These are phyloP conservation scores for Epichloe brachyelytri DNA, from an alignment of 2,329 filamentous ascomycete genomes.

Conservation along the genomic window DNA sequence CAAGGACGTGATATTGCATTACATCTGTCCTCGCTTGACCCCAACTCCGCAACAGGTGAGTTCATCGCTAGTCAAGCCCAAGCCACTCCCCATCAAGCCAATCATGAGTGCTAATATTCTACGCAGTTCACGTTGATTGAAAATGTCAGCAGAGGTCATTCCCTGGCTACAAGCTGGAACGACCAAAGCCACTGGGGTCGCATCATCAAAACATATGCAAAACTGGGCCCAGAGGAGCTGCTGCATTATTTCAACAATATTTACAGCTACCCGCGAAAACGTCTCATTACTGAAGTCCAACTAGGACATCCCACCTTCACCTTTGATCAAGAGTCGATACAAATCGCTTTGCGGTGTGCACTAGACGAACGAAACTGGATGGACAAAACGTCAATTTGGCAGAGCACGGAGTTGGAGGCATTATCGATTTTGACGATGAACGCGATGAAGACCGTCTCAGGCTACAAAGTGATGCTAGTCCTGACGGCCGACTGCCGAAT, in stretches of 20 bases:
- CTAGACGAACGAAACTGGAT: slow-evolving; percentile 25
- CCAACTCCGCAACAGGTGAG: slow-evolving; percentile 23
- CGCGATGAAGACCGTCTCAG: slow-evolving; percentile 19
- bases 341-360: slow-evolving; percentile 24
- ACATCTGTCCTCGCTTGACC: slow-evolving; percentile 34
- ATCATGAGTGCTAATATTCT: not conserved
- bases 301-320: slow-evolving; percentile 28
- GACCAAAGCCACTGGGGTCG: slow-evolving; percentile 25
- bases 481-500: slow-evolving; percentile 22
- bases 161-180: slow-evolving; percentile 21
- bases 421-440: slow-evolving; percentile 28
- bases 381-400: slow-evolving; percentile 19
- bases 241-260: slow-evolving; percentile 34
- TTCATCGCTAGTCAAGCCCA: not conserved
- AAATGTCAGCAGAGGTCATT: slow-evolving; percentile 15
- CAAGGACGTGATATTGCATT: slow-evolving; percentile 29
- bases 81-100: not conserved
- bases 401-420: slow-evolving; percentile 23
- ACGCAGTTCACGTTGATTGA: slow-evolving; percentile 13
- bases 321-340: slow-evolving; percentile 32
- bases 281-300: slow-evolving; percentile 30
- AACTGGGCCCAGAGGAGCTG: slow-evolving; percentile 36
- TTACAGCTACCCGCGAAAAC: slow-evolving; percentile 31
- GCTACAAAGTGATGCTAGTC: slow-evolving; percentile 23
- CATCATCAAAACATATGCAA: slow-evolving; percentile 32